These are phyloP conservation scores for Cyberlindnera veronae DNA, from an alignment of 805 yeast genomes.

Conservation along the genomic window DNA sequence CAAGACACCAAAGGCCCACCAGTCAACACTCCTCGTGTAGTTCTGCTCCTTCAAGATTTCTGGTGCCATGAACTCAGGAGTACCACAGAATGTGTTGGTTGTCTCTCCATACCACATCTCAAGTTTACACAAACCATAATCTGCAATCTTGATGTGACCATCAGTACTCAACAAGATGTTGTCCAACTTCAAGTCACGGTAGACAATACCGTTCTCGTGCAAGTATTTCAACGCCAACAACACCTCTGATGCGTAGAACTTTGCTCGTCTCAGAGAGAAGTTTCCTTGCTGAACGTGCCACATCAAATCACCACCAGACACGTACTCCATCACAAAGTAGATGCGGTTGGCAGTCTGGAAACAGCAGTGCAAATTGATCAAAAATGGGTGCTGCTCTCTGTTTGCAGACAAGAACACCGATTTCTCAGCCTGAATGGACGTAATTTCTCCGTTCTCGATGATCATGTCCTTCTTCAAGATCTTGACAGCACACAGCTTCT, in stretches of 20 bases:
- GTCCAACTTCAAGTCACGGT: constrained; percentile 94
- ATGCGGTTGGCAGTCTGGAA: constrained; percentile 97
- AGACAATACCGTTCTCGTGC: constrained; percentile 94
- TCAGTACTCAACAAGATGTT: constrained; percentile 83
- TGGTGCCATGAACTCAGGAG: constrained; percentile 99
- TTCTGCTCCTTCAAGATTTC: constrained; percentile 91
- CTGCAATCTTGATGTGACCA: constrained; percentile 96
- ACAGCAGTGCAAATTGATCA: constrained; percentile 86
- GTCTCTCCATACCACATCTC: constrained; percentile 82
- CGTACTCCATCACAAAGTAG: constrained; percentile 97
- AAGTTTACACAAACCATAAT: constrained; percentile 96
- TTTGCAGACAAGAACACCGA: constrained; percentile 83
- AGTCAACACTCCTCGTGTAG: constrained; percentile 92
- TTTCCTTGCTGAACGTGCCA: constrained; percentile 96
- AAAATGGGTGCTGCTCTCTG: constrained; percentile 86
- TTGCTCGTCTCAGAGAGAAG: constrained; percentile 87
- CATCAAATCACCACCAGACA: constrained; percentile 98
- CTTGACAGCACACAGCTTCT: constrained; percentile 87
- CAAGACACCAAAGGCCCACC: constrained; percentile 99
- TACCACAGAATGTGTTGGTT: constrained; percentile 95
- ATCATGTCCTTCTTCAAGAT: constrained; percentile 95
- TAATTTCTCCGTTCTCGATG: constrained; percentile 93
- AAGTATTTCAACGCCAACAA: constrained; percentile 85
- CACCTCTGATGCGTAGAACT: constrained; percentile 97
- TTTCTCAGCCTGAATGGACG: constrained; percentile 91